Evolutionary conservation across 345 rosid species (phyloP), one percentile per base, ranked within the genome.

Genomic region (Toxicodendron radicans): DNA sequence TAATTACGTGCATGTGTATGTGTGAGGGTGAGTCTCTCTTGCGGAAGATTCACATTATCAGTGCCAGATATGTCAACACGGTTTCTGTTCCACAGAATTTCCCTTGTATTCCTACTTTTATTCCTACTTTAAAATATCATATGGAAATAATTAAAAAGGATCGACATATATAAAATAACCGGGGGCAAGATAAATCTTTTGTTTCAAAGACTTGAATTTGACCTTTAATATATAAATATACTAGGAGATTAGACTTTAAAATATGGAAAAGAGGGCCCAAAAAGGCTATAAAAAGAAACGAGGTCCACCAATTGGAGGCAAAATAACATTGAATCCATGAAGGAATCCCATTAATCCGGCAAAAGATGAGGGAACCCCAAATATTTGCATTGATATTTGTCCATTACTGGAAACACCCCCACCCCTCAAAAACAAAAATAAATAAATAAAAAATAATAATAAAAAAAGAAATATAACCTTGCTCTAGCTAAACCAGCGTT

Each of bases 271-370:
- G 49, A 70, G 46, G 68, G 53, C 24, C 54, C 61, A 52, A 27
- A 68, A 21, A 65, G 45, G 72, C 54, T 56, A 30, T 9, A 23
- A 56, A 32, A 75, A 23, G 30, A 58, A 32, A 70, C 30, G 20
- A 52, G 76, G 72, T 43, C 73, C 74, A 68, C 73, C 61, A 30
- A 16, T 7, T 24, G 17, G 58, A 30, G 45, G 73, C 51, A 52
- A 32, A 64, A 9, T 23, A 12, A 77, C 61, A 70, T 56, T 57
- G 52, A 58, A 67, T 76, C 71, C 43, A 65, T 5, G 35, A 61
- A 76, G 33, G 33, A 67, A 20, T 45, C 77, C 81, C 81, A 68
- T 65, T 75, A 78, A 77, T 69, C 77, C 72, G 54, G 82, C 72
- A 5, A 75, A 74, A 74, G 68, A 53, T 35, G 11, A 65, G 38